These are phyloP conservation scores for Pleoardoris graminearum DNA, from an alignment of 2,329 filamentous ascomycete species.

Conservation along the genomic window DNA sequence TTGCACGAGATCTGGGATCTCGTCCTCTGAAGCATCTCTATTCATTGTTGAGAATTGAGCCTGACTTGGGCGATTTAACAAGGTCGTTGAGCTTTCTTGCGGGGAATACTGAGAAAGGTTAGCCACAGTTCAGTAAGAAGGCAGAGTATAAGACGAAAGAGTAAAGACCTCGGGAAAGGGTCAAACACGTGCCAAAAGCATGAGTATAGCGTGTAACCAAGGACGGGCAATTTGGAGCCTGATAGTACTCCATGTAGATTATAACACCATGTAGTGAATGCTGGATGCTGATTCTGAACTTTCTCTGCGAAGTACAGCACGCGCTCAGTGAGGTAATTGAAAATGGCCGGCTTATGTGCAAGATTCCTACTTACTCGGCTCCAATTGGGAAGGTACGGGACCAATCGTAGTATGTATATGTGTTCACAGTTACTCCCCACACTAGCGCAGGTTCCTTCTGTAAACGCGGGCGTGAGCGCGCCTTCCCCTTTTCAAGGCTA, in stretches of 20 bases:
- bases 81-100: neutral
- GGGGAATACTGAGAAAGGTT: neutral
- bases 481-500: neutral
- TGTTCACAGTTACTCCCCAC: too few relatives aligned
- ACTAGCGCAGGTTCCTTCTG: too few relatives aligned
- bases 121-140: neutral
- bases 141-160: neutral
- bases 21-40: conserved; percentile 34
- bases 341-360: too few relatives aligned
- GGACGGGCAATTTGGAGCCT: too few relatives aligned
- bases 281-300: conserved; percentile 1
- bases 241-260: too few relatives aligned
- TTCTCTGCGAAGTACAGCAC: neutral
- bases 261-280: neutral
- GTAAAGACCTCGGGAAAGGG: neutral
- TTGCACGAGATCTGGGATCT: conserved; percentile 60
- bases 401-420: too few relatives aligned
- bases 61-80: neutral
- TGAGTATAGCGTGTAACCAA: too few relatives aligned
- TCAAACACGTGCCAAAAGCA: too few relatives aligned
- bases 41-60: conserved; percentile 16
- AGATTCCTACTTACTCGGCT: too few relatives aligned
- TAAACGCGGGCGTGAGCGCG: neutral
- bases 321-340: neutral
- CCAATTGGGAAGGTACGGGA: too few relatives aligned